Evolutionary conservation across 1,139 yeast genomes (phyloP).

Genomic region (Debaryomyces sp.): DNA sequence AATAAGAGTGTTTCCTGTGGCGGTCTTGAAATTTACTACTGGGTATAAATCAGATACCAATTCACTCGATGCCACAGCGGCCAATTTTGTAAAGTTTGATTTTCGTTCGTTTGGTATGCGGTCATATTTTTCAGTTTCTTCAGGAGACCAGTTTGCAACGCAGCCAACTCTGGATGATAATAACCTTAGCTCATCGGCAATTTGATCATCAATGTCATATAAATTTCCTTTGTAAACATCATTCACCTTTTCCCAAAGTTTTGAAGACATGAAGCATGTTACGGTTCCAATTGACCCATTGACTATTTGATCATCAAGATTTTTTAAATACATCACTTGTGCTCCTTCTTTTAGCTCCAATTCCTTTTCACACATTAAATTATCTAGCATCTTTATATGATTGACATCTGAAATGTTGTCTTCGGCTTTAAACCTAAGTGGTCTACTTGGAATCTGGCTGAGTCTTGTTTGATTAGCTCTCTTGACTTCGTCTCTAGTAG

Average conservation of each 20-base stretch:
- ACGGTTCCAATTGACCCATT: slow-evolving; percentile 62
- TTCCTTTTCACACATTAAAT: slow-evolving; percentile 48
- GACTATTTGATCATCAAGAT: slow-evolving; percentile 47
- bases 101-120: slow-evolving; percentile 32
- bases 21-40: slow-evolving; percentile 54
- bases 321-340: slow-evolving; percentile 59
- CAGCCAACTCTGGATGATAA: slow-evolving; percentile 30
- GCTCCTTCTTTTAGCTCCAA: slow-evolving; percentile 58
- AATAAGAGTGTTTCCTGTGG: slow-evolving; percentile 30
- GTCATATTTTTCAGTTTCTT: slow-evolving; percentile 41
- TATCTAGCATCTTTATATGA: slow-evolving; percentile 35
- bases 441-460: slow-evolving; percentile 26
- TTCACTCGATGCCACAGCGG: slow-evolving; percentile 36
- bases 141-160: slow-evolving; percentile 34
- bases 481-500: slow-evolving; percentile 76
- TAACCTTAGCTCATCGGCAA: slow-evolving; percentile 30
- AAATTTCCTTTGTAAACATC: slow-evolving; percentile 27
- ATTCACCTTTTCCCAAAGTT: slow-evolving; percentile 29
- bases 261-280: slow-evolving; percentile 60
- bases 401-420: slow-evolving; percentile 44
- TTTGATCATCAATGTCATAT: slow-evolving; percentile 22
- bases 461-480: slow-evolving; percentile 63
- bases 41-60: slow-evolving; percentile 45
- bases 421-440: slow-evolving; percentile 53
- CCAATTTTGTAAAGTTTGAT: slow-evolving; percentile 28